These are phyloP conservation scores for Pythium brassicae DNA, from an alignment of 352 stramenopile species.

Conservation along the genomic window DNA sequence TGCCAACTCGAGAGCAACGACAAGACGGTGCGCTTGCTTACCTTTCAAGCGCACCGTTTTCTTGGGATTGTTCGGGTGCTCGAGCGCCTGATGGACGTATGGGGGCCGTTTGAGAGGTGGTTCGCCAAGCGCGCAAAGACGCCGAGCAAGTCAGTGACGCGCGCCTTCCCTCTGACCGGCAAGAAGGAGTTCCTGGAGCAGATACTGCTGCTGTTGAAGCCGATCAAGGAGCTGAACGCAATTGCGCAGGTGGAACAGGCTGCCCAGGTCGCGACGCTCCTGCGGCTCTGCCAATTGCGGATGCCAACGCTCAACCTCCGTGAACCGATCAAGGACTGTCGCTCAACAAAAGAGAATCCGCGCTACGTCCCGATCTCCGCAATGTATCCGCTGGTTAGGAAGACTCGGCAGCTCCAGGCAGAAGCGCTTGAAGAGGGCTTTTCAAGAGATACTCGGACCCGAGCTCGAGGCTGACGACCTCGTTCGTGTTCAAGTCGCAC, in stretches of 20 bases:
- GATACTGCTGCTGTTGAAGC: not conserved
- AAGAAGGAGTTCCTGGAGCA: not conserved
- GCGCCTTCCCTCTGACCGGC: too few species aligned
- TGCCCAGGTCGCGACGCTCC: not conserved
- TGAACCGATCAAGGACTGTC: not conserved
- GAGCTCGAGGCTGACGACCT: not conserved
- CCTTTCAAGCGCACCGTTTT: too few species aligned
- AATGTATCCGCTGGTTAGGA: not conserved
- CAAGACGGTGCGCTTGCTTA: too few species aligned
- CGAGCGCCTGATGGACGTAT: too few species aligned
- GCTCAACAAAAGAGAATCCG: not conserved
- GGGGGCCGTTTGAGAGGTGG: too few species aligned
- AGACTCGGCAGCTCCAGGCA: not conserved
- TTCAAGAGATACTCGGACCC: not conserved
- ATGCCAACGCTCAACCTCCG: not conserved
- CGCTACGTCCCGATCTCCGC: not conserved
- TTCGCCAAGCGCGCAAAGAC: too few species aligned
- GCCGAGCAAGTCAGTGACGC: too few species aligned
- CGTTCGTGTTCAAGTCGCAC: not conserved
- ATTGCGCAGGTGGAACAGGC: not conserved
- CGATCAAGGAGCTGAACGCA: not conserved
- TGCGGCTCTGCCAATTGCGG: not conserved
- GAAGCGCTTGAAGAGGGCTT: not conserved
- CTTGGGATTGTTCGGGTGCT: too few species aligned
- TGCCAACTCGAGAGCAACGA: too few species aligned